These are phyloP conservation scores for Colletotrichum karsti DNA, from an alignment of 2,329 filamentous ascomycete species.

Conservation along the genomic window DNA sequence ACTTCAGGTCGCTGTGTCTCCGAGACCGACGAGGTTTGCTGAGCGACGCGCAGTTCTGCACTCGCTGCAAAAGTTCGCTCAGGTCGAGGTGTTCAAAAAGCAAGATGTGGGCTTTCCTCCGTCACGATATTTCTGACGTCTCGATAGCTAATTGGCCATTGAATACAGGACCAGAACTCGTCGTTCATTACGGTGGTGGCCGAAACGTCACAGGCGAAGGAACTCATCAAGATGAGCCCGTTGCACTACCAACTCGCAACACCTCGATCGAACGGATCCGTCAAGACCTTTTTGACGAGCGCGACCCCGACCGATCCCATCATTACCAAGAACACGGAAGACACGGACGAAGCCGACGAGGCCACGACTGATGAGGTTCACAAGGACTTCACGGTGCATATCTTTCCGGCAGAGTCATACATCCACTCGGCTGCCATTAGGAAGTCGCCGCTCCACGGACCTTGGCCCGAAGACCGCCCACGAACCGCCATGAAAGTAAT, in stretches of 20 bases:
- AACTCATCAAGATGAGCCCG: conserved; percentile 55
- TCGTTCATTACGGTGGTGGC: conserved; percentile 61
- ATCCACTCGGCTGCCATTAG: conserved; percentile 47
- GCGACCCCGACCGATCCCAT: conserved; percentile 24
- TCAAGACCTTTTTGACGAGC: conserved; percentile 41
- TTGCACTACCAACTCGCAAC: conserved; percentile 53
- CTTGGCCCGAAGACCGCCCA: conserved; percentile 48
- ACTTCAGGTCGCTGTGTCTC: conserved; percentile 61
- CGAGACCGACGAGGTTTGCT: conserved; percentile 58
- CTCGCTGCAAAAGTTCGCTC: conserved; percentile 57
- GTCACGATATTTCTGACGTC: neutral
- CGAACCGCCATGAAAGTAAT: conserved; percentile 42
- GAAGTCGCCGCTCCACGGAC: conserved; percentile 45
- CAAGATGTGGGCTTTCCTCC: conserved; percentile 41
- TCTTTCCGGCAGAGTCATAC: conserved; percentile 48
- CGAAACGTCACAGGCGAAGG: conserved; percentile 45
- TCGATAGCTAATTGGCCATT: neutral
- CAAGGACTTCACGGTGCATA: conserved; percentile 51
- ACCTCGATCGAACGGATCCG: conserved; percentile 32
- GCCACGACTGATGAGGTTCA: conserved; percentile 26
- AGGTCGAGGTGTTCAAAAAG: conserved; percentile 62
- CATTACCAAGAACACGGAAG: neutral
- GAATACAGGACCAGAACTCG: conserved; percentile 50
- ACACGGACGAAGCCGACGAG: neutral
- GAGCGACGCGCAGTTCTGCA: conserved; percentile 65